phyloP scores from a whole-genome alignment of 1,284 basidiomycete species.

The Malassezia equina region DNA sequence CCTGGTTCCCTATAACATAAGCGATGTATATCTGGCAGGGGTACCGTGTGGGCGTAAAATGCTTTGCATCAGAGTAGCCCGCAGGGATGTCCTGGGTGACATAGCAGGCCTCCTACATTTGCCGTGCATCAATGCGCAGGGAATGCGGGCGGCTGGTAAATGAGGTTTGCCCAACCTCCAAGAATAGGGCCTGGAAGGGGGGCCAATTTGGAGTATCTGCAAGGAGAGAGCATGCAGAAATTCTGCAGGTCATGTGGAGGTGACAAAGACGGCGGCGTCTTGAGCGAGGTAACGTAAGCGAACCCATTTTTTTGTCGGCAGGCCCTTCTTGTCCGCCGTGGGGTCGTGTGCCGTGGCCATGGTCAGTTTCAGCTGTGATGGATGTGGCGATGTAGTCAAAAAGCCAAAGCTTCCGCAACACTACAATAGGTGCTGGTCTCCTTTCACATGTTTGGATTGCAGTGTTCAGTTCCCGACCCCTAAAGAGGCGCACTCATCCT shows the following conservation, averaged over 20 bases:
- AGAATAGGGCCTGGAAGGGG: background rate
- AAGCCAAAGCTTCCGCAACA: conserved; percentile 46
- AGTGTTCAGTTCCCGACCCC: conserved; percentile 35
- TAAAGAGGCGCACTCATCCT: conserved; percentile 40
- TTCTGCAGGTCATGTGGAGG: background rate
- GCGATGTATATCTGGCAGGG: background rate
- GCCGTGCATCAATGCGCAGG: background rate
- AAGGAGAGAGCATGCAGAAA: background rate
- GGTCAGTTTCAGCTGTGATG: conserved; percentile 45
- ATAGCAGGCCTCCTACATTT: background rate
- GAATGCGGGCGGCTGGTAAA: background rate
- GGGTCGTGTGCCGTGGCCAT: conserved; percentile 14
- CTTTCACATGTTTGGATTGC: conserved; percentile 46
- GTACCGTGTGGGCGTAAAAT: background rate
- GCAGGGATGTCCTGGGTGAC: background rate
- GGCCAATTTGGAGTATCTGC: background rate
- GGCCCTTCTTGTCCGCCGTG: background rate
- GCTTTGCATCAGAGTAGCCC: background rate
- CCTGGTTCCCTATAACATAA: background rate
- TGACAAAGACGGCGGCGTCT: background rate
- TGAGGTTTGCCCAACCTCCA: background rate
- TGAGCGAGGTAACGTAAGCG: background rate
- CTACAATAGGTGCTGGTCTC: conserved; percentile 36
- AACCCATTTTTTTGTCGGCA: background rate
- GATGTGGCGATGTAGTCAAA: conserved; percentile 45